These are phyloP conservation scores for Thuidium tamariscinum DNA, from an alignment of 225 moss, liverwort and hornwort species.

Conservation along the genomic window DNA sequence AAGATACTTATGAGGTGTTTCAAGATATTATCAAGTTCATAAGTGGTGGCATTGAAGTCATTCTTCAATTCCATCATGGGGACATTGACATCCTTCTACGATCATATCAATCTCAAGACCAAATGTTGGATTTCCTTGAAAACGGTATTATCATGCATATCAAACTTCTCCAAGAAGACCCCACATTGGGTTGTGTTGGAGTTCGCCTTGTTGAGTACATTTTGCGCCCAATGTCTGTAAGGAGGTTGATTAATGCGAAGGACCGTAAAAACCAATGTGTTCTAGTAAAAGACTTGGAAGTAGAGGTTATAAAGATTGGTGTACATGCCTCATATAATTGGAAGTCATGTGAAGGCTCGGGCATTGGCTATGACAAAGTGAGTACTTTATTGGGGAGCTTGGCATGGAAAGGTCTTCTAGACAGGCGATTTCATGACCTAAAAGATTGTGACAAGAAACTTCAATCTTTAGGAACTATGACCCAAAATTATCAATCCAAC, in stretches of 20 bases:
- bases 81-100: neutral
- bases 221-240: too few species aligned
- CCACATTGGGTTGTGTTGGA: neutral
- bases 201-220: too few species aligned
- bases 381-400: neutral
- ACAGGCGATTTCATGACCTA: neutral
- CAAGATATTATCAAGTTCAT: neutral
- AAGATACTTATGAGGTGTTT: neutral
- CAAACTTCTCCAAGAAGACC: neutral
- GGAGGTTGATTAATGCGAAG: neutral
- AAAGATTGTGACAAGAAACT: neutral
- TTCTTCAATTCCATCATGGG: neutral
- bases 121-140: neutral
- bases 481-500: neutral
- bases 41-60: neutral
- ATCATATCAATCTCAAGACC: neutral
- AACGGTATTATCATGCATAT: neutral
- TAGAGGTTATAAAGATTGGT: accelerated
- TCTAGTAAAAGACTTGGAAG: too few species aligned
- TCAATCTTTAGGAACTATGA: too few species aligned
- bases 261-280: neutral
- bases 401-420: neutral
- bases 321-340: neutral
- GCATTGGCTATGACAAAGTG: neutral
- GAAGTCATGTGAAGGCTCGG: neutral